Evolutionary conservation across 1,284 basidiomycete genomes (phyloP).

Genomic region (Puccinia horiana): DNA sequence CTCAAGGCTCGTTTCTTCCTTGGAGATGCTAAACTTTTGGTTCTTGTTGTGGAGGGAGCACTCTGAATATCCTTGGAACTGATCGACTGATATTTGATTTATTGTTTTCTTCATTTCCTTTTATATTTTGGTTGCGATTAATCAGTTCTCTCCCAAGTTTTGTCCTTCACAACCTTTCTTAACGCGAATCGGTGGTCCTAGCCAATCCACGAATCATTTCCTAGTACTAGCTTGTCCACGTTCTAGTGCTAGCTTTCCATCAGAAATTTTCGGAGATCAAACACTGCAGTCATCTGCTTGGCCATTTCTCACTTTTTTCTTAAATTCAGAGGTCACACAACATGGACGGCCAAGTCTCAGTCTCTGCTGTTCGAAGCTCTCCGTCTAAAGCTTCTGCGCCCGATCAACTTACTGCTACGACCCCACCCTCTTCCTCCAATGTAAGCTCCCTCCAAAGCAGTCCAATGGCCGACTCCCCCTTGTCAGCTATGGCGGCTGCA

Average conservation of each 20-base stretch:
- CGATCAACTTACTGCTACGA: background rate
- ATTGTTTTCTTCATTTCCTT: background rate
- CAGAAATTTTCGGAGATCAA: background rate
- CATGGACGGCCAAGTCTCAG: slow-evolving; percentile 2
- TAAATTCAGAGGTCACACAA: background rate
- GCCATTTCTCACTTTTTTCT: background rate
- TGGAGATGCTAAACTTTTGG: slow-evolving; percentile 5
- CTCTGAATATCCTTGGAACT: background rate
- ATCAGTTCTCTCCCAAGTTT: background rate
- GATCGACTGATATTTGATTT: slow-evolving; percentile 8
- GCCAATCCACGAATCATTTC: background rate
- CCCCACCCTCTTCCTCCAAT: background rate
- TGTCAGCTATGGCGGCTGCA: background rate
- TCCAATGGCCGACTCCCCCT: slow-evolving; percentile 13
- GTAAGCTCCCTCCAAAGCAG: slow-evolving; percentile 12
- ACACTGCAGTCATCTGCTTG: background rate
- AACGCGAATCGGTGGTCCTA: background rate
- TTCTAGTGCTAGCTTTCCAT: background rate
- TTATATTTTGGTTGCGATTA: background rate
- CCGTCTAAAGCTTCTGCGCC: background rate
- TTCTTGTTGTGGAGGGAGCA: background rate
- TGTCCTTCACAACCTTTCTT: background rate
- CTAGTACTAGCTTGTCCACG: background rate
- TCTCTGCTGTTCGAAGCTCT: background rate
- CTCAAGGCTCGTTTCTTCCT: slow-evolving; percentile 4